Evolutionary conservation across 805 yeast genomes (phyloP).

Genomic region (Candida suzukii): DNA sequence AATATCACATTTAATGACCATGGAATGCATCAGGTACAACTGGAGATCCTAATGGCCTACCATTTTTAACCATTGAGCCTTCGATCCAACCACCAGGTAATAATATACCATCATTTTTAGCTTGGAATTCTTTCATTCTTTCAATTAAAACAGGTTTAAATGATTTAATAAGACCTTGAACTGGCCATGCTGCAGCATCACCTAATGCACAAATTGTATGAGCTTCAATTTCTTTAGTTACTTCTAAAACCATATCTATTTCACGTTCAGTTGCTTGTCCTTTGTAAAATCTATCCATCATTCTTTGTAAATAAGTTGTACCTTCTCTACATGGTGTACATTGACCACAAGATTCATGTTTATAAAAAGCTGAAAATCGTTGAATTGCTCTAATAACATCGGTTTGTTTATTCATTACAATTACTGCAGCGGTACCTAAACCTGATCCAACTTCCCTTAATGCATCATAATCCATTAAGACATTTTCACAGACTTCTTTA

Average conservation of each 20-base stretch:
- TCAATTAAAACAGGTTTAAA: constrained; percentile 79
- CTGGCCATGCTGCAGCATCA: constrained; percentile 92
- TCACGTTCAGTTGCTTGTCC: constrained; percentile 81
- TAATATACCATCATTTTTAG: constrained; percentile 37
- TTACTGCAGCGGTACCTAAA: constrained; percentile 89
- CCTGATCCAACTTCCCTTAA: constrained; percentile 81
- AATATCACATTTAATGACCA: constrained; percentile 10
- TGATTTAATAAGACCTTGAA: constrained; percentile 80
- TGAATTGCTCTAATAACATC: constrained; percentile 83
- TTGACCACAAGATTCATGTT: constrained; percentile 92
- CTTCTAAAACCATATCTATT: constrained; percentile 78
- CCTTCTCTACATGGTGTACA: constrained; percentile 96
- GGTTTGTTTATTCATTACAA: constrained; percentile 82
- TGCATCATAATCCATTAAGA: constrained; percentile 84
- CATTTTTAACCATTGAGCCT: constrained; percentile 50
- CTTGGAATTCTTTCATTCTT: constrained; percentile 59
- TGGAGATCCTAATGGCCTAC: constrained; percentile 57
- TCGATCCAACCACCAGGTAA: constrained; percentile 70
- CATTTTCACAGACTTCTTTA: constrained; percentile 55
- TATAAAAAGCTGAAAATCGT: constrained; percentile 76
- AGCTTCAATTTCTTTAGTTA: constrained; percentile 83
- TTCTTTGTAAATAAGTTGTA: constrained; percentile 74
- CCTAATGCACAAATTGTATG: constrained; percentile 91
- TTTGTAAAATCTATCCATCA: constrained; percentile 73
- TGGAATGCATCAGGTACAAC: constrained; percentile 35